Evolutionary conservation across 2,329 filamentous ascomycete species (phyloP), one percentile per base, ranked within the genome.

Genomic region (Claviceps sp.): DNA sequence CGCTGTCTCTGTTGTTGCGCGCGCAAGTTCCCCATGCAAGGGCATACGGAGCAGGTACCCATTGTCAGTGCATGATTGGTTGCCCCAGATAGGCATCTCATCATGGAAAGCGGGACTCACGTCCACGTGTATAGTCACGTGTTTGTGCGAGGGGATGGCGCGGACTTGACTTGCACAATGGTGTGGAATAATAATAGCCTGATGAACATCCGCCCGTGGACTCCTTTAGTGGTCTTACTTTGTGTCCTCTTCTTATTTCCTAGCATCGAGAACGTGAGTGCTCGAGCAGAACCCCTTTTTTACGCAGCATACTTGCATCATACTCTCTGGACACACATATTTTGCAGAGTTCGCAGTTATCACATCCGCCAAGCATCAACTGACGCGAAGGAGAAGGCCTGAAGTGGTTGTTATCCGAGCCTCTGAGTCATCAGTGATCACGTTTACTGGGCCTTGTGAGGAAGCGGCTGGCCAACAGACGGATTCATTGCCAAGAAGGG

Each of bases 11-110:
- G 26, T 30, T 30, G 26, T 30, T 30, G 26, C 26, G 26, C 26
- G 26, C 37, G 45, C 26, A 18, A 4, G 24, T 34, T 16, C 47
- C 41, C 47, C 13, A 11, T 44, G 13, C 34, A 24, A 42, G 6
- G 47, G 34, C 14, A 37, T 26, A 26, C 24, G 24, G 24, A 26
- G 24, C 6, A 7, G 24, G 24, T 26, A 26, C 24, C 24, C 24
- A 26, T 24, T 45, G 13, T 34, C n/a, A n/a, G 34, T 26, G 47
- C 22, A n/a, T 50, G 48, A 50, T 53, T 53, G 52, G 43, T 11
- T 43, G 13, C 13, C 14, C 4, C 2, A 13, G 7, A 26, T 8
- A 13, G 24, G 34, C 14, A 44, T 37, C 18, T 2, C 38, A 22
- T 50, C 47, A 6, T n/a, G 13, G 20, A n/a, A 22, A 4, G 18